A percentile compares a stretch with the other conserved stretches of the same genome.
phyloP scores from a whole-genome alignment of 2,329 filamentous ascomycete species.

The Atkinsonella hypoxylon region DNA sequence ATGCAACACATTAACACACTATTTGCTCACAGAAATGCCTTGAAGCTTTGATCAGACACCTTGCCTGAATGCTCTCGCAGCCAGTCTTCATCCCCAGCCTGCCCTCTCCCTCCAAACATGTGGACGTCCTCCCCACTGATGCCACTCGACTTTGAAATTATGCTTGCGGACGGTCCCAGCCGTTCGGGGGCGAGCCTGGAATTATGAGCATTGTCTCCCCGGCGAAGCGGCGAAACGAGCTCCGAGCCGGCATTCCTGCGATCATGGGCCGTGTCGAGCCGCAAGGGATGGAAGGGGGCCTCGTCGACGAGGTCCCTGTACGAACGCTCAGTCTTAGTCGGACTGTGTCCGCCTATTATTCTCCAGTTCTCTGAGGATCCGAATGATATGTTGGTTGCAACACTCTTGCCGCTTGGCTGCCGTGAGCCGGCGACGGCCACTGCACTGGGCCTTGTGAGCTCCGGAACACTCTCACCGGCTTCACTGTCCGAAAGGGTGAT shows the following conservation, averaged over 20 bases:
- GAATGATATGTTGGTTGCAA: constrained; percentile 21
- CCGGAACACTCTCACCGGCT: constrained; percentile 13
- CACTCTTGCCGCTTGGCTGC: constrained; percentile 10
- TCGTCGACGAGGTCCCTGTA: constrained; percentile 23
- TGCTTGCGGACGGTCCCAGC: constrained; percentile 4
- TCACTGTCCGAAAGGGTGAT: constrained; percentile 13
- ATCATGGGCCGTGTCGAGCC: constrained; percentile 12
- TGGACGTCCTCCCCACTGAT: constrained; percentile 3
- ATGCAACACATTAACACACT: background rate
- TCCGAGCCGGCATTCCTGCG: constrained; percentile 5
- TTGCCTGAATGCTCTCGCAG: constrained; percentile 11
- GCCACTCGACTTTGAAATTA: constrained; percentile 4
- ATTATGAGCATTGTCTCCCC: constrained; percentile 5
- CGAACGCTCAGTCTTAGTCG: constrained; percentile 17
- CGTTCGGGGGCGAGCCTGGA: constrained; percentile 5
- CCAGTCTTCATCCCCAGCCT: constrained; percentile 5
- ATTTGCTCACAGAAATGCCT: constrained; percentile 13
- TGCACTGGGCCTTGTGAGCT: constrained; percentile 13
- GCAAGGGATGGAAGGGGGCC: constrained; percentile 27
- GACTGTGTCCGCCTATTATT: constrained; percentile 13
- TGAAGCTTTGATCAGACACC: constrained; percentile 15
- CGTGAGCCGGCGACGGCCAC: constrained; percentile 10
- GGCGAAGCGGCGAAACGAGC: constrained; percentile 7
- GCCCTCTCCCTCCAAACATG: constrained; percentile 8
- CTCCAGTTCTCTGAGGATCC: constrained; percentile 27